These are phyloP conservation scores for Candida silvicultrix DNA, from an alignment of 805 yeast genomes.

Conservation along the genomic window DNA sequence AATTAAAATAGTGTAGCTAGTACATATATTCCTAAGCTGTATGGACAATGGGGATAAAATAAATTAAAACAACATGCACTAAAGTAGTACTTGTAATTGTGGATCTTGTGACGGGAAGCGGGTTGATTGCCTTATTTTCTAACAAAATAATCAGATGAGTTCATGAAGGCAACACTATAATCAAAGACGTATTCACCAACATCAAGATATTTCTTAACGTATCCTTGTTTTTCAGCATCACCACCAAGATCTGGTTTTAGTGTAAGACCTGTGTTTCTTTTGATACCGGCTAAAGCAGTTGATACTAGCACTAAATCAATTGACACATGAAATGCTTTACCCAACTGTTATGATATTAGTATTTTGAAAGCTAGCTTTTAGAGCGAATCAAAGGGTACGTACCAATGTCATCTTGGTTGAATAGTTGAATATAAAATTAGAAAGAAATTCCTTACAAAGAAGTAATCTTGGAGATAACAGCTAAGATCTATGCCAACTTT, in stretches of 20 bases:
- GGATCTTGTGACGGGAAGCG: no score
- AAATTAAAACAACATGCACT: no score
- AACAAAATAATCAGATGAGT: slow-evolving; percentile 67
- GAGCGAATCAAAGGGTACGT: no score
- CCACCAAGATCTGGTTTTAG: slow-evolving; percentile 44
- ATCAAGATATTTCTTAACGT: slow-evolving; percentile 62
- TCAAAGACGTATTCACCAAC: slow-evolving; percentile 85
- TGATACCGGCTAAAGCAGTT: slow-evolving; percentile 66
- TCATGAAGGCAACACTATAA: slow-evolving; percentile 60
- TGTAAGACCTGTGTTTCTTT: slow-evolving; percentile 63
- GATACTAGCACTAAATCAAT: slow-evolving; percentile 58
- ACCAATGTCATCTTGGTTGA: background rate
- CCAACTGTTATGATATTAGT: slow-evolving; percentile 28
- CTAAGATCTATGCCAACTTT: no score
- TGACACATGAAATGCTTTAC: slow-evolving; percentile 51
- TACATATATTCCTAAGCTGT: background rate
- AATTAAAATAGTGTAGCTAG: no score
- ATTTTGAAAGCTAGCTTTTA: no score
- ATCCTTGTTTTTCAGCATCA: slow-evolving; percentile 40
- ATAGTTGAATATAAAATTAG: background rate
- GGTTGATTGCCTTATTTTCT: slow-evolving; percentile 33
- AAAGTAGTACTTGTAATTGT: no score
- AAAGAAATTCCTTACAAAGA: no score
- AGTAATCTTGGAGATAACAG: no score
- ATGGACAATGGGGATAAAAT: no score